phyloP scores from a whole-genome alignment of 352 stramenopile species.

The Globisporangium nagaii region DNA sequence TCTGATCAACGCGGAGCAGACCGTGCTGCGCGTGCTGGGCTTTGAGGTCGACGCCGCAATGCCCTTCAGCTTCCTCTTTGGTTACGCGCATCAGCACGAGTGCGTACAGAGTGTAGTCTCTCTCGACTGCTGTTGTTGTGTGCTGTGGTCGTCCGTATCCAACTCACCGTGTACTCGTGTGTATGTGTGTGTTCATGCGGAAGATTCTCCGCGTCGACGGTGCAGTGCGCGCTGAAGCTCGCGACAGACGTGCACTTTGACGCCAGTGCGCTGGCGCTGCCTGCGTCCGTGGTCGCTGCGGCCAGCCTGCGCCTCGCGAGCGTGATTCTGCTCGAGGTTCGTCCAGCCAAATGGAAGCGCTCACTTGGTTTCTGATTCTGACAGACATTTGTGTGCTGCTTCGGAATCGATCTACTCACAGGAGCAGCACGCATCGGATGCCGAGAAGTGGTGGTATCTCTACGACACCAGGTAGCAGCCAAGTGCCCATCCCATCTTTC shows the following conservation, averaged over 20 bases:
- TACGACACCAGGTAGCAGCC: conserved; percentile 35
- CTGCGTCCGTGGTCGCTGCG: conserved; percentile 24
- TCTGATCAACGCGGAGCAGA: conserved; percentile 50
- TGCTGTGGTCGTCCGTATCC: too few species aligned
- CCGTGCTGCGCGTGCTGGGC: conserved; percentile 33
- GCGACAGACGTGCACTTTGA: conserved; percentile 33
- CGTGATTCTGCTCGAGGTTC: conserved; percentile 13
- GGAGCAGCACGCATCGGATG: background rate
- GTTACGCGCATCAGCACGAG: conserved; percentile 22
- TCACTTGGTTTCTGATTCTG: background rate
- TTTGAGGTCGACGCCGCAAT: conserved; percentile 44
- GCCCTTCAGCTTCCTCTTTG: conserved; percentile 28
- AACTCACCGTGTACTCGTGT: background rate
- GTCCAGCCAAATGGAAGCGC: background rate
- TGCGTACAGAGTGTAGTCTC: conserved; percentile 2
- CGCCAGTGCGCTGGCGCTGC: conserved; percentile 13
- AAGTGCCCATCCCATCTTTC: background rate
- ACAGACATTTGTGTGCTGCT: background rate
- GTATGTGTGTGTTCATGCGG: background rate
- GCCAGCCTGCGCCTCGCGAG: conserved; percentile 23
- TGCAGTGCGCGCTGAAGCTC: conserved; percentile 28
- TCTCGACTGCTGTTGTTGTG: background rate
- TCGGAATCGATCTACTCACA: background rate
- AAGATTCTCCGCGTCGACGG: conserved; percentile 28
- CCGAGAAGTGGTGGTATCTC: conserved; percentile 47